phyloP scores from a whole-genome alignment of 2,329 filamentous ascomycete genomes.

The Trichoderma atroviride region DNA sequence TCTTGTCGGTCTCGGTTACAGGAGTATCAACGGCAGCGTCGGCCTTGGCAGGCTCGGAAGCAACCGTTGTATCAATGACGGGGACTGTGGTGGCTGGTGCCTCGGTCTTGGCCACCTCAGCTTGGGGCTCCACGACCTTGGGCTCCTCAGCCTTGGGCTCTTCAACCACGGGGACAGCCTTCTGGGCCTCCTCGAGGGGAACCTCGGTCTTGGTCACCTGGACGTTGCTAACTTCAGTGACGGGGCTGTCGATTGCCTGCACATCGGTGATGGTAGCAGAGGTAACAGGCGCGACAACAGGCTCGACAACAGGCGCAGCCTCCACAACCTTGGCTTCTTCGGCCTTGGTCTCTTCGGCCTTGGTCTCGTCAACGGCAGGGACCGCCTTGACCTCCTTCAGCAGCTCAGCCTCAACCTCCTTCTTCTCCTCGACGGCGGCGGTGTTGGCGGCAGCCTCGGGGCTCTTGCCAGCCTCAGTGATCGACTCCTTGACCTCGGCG shows the following conservation, averaged over 20 bases:
- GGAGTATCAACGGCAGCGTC: conserved; percentile 26
- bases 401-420: conserved; percentile 72
- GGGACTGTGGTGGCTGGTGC: neutral
- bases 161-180: conserved; percentile 32
- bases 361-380: conserved; percentile 38
- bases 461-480: conserved; percentile 58
- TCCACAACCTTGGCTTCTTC: conserved; percentile 23
- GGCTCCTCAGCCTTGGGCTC: conserved; percentile 14
- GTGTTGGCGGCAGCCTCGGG: conserved; percentile 74
- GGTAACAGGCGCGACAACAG: conserved; percentile 4
- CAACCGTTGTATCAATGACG: conserved; percentile 19
- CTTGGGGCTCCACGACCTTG: conserved; percentile 25
- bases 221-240: conserved; percentile 32
- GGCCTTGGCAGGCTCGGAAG: conserved; percentile 28
- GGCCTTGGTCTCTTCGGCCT: conserved; percentile 16
- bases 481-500: conserved; percentile 59
- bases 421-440: conserved; percentile 74
- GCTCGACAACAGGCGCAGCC: neutral
- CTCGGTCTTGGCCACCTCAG: conserved; percentile 22
- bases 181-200: conserved; percentile 37
- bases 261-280: conserved; percentile 31
- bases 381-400: conserved; percentile 61
- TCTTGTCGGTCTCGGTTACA: conserved; percentile 30
- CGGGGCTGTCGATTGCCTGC: conserved; percentile 26
- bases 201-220: conserved; percentile 31